Conservation (phyloP, 2,329 filamentous ascomycete species). For the Botryotinia calthae region DNA sequence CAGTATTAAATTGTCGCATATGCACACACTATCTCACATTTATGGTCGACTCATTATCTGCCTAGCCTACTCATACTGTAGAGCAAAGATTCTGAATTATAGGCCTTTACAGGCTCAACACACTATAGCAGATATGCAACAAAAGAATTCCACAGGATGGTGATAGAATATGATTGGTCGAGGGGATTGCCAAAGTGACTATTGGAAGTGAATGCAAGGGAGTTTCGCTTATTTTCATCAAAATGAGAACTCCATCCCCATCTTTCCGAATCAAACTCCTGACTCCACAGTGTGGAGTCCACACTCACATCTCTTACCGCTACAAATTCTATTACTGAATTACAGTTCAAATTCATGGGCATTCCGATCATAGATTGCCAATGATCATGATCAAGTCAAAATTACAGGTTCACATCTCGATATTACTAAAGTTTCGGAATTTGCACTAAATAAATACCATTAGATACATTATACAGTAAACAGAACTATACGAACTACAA, state of each 20-base stretch:
- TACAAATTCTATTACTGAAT: not conserved
- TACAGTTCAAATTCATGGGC: not conserved
- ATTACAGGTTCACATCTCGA: not conserved
- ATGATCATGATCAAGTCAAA: not conserved
- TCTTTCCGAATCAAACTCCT: not conserved
- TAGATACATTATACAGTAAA: not conserved
- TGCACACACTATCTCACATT: no score
- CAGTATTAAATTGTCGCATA: accelerated
- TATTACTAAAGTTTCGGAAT: not conserved
- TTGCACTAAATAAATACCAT: not conserved
- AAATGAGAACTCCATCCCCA: not conserved
- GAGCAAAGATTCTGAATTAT: not conserved
- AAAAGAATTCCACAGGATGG: not conserved
- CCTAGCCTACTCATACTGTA: not conserved
- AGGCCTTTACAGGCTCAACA: not conserved
- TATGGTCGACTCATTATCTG: not conserved
- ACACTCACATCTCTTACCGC: not conserved
- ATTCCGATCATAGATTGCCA: not conserved
- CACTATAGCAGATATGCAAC: not conserved
- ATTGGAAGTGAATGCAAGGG: not conserved
- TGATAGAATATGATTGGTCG: not conserved
- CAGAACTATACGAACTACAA: not conserved
- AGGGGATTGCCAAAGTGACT: not conserved
- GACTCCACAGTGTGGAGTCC: no score
- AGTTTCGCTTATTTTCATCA: not conserved